Evolutionary conservation across 2,329 filamentous ascomycete species (phyloP), one percentile per base, ranked within the genome.

Genomic region (Ophiostoma perfectum): DNA sequence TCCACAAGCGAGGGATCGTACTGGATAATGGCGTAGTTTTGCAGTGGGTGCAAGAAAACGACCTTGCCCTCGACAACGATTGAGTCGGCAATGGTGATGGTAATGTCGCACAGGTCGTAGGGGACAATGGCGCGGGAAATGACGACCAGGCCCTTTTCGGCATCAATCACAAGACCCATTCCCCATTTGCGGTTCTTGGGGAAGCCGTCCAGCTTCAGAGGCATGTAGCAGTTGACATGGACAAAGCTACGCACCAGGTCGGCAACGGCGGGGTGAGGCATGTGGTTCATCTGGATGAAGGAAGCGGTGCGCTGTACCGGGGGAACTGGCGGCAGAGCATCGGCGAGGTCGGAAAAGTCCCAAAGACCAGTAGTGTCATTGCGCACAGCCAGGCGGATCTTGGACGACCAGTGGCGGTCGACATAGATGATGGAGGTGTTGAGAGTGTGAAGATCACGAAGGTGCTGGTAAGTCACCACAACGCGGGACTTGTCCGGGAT

Each of bases 151-250:
- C 95, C 95, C 80, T 97, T 94, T 70, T 96, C 92, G 0, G 96
- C 95, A 78, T 99, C 95, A 71, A 99, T 91, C n/a, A 99, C 94
- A 49, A 99, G 81, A 52, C 95, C 95, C 83, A 97, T 97, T 0
- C 95, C 95, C 80, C 93, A 95, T 79, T 96, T 95, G 65, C 93
- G 86, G 73, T 95, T 92, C 77, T 95, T 92, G 5, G 95, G 96
- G 77, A 97, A 99, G n/a, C 95, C 95, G 77, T 99, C 95, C 9
- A 99, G 85, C 82, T 98, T 98, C 71, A 99, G 82, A 0, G 95
- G 95, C 89, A 99, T 94, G 38, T 89, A 91, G 74, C 93, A 96
- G 72, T 91, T 90, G 68, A 99, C 90, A 52, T 95, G 90, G 39
- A 99, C 94, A 76, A 99, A 98, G 76, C 93, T 97, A 73, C 91